Percentiles rank a stretch among this genome's conserved stretches.
phyloP scores from a whole-genome alignment of 2,329 filamentous ascomycete genomes.

The Colletotrichum sidae region DNA sequence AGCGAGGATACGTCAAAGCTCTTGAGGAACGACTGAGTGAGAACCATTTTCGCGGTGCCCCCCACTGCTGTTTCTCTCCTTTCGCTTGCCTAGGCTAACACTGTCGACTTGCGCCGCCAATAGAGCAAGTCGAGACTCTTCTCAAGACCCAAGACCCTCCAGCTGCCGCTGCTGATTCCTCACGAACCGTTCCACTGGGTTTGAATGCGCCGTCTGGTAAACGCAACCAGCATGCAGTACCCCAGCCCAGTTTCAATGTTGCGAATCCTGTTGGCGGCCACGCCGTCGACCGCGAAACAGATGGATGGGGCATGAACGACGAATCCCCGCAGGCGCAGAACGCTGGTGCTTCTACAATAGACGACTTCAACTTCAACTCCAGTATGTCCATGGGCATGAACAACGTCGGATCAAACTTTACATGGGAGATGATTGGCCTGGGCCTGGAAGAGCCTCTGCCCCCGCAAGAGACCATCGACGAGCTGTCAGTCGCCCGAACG shows the following conservation, averaged over 20 bases:
- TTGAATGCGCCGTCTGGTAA: conserved; percentile 43
- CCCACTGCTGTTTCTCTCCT: neutral
- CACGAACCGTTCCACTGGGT: conserved; percentile 48
- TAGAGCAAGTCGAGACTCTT: conserved; percentile 93
- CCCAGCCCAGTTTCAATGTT: conserved; percentile 54
- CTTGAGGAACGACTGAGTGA: conserved; percentile 91
- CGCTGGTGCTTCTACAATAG: conserved; percentile 47
- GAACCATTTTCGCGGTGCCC: conserved; percentile 43
- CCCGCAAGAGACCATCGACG: conserved; percentile 76
- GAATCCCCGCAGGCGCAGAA: conserved; percentile 61
- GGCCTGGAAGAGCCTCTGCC: conserved; percentile 70
- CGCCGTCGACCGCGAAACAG: conserved; percentile 59
- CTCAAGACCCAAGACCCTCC: conserved; percentile 80
- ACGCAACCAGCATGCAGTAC: conserved; percentile 47
- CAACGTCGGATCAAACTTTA: conserved; percentile 68
- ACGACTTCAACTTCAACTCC: conserved; percentile 69
- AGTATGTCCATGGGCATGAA: conserved; percentile 63
- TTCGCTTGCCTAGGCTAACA: conserved; percentile 18
- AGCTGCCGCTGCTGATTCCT: conserved; percentile 44
- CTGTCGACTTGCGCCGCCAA: conserved; percentile 7
- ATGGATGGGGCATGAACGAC: conserved; percentile 66
- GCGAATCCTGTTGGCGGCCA: conserved; percentile 61
- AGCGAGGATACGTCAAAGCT: conserved; percentile 93
- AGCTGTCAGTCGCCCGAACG: conserved; percentile 69
- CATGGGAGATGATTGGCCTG: conserved; percentile 81